Evolutionary conservation across 208 protist species (phyloP), one percentile per base, ranked within the genome.

Genomic region (Leishmania guyanensis): DNA sequence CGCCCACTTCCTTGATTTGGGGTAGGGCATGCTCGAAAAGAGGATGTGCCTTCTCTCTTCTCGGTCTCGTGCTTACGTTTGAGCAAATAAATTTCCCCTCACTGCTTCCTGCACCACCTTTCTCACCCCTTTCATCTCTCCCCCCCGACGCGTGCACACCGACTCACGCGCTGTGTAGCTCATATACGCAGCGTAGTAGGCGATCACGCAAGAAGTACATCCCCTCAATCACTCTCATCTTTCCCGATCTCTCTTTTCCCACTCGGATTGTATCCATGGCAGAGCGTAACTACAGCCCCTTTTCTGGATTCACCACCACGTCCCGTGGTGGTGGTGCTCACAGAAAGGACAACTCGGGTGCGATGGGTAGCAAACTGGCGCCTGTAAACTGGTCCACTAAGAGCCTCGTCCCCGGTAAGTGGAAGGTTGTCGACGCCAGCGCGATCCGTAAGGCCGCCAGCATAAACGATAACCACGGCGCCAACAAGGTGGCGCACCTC

Each of bases 261-360:
- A 46, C n/a, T 36, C 71, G 66, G 43, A 53, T 72, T 53, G 46
- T 0, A 54, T 68, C 22, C 26, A 91, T 92, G 86, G 90, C 88
- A 50, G 90, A 95, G 60, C 77, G 93, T 3, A 90, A 85, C 56
- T 97, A 97, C 86, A 96, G 86, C 79, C 92, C 92, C 29, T 97
- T 97, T 78, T 90, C 84, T 33, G 94, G 94, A 17, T 92, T 90
- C 86, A 77, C 75, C 39, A 60, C 73, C 66, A 70, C 73, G 29
- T 78, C 69, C 48, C 79, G 64, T 50, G 54, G 75, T 60, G 43
- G 75, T 66, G 83, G 75, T 50, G 81, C 50, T 4, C 48, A 10
- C 39, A 51, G 60, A 50, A 29, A 77, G 5, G 62, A 68, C 51
- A 71, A 60, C 17, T 36, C 69, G 36, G 86, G 84, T 48, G 85